Base-by-base conservation (phyloP, 345 rosid species). In the Pistacia vera region DNA sequence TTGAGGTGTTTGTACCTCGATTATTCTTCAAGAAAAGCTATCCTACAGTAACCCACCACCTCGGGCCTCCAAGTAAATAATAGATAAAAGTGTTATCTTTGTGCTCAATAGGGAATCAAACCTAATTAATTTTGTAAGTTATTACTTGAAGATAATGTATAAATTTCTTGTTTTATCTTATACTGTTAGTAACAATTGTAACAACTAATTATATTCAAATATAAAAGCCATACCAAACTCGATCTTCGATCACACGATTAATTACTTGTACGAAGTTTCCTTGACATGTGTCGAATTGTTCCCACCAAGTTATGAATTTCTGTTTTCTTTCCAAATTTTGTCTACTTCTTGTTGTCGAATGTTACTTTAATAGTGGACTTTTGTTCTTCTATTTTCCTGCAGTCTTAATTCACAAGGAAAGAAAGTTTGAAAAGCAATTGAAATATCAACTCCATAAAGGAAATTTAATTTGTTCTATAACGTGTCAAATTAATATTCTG, bases 341-440 rank as follows among this genome's bases (percentile, higher is more conserved):
- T 60, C 71, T 55, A 36, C 71, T 71, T 71, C 11, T 70, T 52
- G 68, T 81, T 81, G 71, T 66, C 71, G 36, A 36, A 41, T 41
- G 46, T 5, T 7, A 41, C 46, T 41, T 41, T 7, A n/a, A 22
- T 57, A 36, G 71, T 75, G 38, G 63, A 56, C 70, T 63, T 52
- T 74, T 63, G 35, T 70, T 69, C 68, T 66, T 65, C 61, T 57
- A 75, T 46, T 33, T 33, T 44, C 71, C 1, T 16, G 22, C 36
- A 30, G 70, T 20, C 65, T 20, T 60, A n/a, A 8, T 22, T 33
- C 35, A 3, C 0, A 18, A 38, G 78, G 73, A 76, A 76, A 73
- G 78, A 67, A 79, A 79, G 81, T 80, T 74, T 67, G 79, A 71
- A 5, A 70, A 70, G 81, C 62, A 66, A 80, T 16, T 8, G 8